These are phyloP conservation scores for Cairneyella variabilis DNA, from an alignment of 495 filamentous ascomycete genomes.

Conservation along the genomic window DNA sequence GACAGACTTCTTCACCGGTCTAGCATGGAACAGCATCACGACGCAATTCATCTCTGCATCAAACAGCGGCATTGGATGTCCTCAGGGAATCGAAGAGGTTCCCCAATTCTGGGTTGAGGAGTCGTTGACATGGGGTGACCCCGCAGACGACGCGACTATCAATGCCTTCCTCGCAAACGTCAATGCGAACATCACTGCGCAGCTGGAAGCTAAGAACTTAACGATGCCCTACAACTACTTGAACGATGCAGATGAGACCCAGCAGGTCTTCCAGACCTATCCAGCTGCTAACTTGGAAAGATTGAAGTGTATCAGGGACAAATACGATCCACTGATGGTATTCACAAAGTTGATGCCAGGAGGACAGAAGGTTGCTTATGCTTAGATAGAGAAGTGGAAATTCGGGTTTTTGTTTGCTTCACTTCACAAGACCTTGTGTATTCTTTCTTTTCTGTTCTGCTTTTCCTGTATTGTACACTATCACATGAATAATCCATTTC, in stretches of 20 bases:
- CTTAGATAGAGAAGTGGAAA: too few relatives aligned
- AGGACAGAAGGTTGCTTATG: slow-evolving; percentile 31
- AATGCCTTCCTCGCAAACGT: neutral
- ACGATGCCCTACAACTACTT: slow-evolving; percentile 11
- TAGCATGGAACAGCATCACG: slow-evolving; percentile 14
- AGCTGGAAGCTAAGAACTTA: slow-evolving; percentile 4
- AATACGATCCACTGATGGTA: slow-evolving; percentile 28
- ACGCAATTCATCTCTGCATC: slow-evolving; percentile 9
- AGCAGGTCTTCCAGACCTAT: slow-evolving; percentile 22
- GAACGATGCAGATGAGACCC: slow-evolving; percentile 18
- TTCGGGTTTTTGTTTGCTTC: too few relatives aligned
- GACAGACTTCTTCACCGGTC: slow-evolving; percentile 4
- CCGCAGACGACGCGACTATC: slow-evolving; percentile 7
- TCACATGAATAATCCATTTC: too few relatives aligned
- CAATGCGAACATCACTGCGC: slow-evolving; percentile 9
- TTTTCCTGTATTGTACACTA: too few relatives aligned
- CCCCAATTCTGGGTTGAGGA: slow-evolving; percentile 19
- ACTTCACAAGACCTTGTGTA: too few relatives aligned
- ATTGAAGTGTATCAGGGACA: slow-evolving; percentile 25
- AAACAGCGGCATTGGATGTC: slow-evolving; percentile 12
- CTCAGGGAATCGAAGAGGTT: slow-evolving; percentile 10
- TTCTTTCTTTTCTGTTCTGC: too few relatives aligned
- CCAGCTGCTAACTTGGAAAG: slow-evolving; percentile 25
- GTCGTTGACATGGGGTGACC: slow-evolving; percentile 13
- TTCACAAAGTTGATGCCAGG: slow-evolving; percentile 30